Conservation (phyloP, 257 asterid genomes). For the Nicotiana attenuata region DNA sequence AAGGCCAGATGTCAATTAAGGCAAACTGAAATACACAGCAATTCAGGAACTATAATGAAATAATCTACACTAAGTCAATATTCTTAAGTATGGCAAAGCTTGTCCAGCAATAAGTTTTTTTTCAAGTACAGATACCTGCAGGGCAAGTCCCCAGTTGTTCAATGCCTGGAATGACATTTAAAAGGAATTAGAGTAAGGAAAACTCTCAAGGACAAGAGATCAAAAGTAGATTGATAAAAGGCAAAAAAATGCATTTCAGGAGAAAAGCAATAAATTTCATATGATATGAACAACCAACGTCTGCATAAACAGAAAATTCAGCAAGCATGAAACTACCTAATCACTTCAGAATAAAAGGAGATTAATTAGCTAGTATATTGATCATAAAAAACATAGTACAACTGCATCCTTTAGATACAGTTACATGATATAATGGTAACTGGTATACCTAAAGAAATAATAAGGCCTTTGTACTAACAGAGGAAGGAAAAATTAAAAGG, state of each 20-base stretch:
- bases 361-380: background rate
- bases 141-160: slow-evolving; percentile 99
- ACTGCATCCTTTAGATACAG: slow-evolving; percentile 4
- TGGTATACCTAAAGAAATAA: background rate
- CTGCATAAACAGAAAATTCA: background rate
- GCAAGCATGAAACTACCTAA: background rate
- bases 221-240: background rate
- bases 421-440: background rate
- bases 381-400: background rate
- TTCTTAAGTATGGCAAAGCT: background rate
- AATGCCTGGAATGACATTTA: slow-evolving; percentile 63
- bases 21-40: slow-evolving; percentile 11
- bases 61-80: background rate
- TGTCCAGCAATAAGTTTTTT: background rate
- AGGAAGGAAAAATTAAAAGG: background rate
- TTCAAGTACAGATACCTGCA: slow-evolving; percentile 60
- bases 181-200: slow-evolving; percentile 25
- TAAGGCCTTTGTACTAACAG: background rate
- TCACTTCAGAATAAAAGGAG: background rate
- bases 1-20: background rate
- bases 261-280: background rate
- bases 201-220: background rate
- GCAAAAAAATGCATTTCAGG: background rate
- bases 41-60: slow-evolving; percentile 4
- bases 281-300: background rate